Base-by-base conservation (phyloP, 306 rosid species). In the Cicer chorassanicum region DNA sequence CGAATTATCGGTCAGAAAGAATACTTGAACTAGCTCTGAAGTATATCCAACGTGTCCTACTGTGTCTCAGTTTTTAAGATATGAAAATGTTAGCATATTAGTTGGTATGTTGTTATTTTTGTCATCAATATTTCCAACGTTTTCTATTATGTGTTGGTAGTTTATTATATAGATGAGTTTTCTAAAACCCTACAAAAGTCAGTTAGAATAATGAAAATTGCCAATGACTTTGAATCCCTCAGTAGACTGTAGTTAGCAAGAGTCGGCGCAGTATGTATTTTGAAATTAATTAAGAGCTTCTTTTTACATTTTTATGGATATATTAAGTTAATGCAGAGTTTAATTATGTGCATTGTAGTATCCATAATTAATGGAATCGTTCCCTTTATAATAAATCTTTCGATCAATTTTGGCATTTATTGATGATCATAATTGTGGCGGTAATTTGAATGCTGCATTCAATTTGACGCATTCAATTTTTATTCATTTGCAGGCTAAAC, bases 401-500 rank as follows among this genome's bases (percentile, higher is more conserved):
- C 21, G 8, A 73, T 65, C 11, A 18, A 50, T 18, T 78, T 51
- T 10, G 42, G 59, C 15, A 48, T 73, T 12, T 66, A 39, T 73
- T 15, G 57, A n/a, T 13, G n/a, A 34, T 7, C 10, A 18, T 9
- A 68, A 61, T 14, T 45, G 14, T 39, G 42, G 49, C 42, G 8
- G 18, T 51, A 50, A 16, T 59, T 65, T 49, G 66, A 49, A 10
- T 8, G 42, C 63, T n/a, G 76, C 68, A 69, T 48, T 50, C 38
- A 65, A 46, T 73, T 21, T 34, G 42, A 83, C 79, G 12, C 45
- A 8, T 54, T 14, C 14, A 67, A 80, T 75, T 36, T 50, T 50
- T 14, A 60, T 74, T 57, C 15, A 66, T 67, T 45, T 75, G 64
- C 89, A 94, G 98, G 98, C 96, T 57, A 94, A 91, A 83, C 97